Evolutionary conservation across 228 moss, liverwort and hornwort genomes (phyloP).

Genomic region (Sphagnum magellanicum): DNA sequence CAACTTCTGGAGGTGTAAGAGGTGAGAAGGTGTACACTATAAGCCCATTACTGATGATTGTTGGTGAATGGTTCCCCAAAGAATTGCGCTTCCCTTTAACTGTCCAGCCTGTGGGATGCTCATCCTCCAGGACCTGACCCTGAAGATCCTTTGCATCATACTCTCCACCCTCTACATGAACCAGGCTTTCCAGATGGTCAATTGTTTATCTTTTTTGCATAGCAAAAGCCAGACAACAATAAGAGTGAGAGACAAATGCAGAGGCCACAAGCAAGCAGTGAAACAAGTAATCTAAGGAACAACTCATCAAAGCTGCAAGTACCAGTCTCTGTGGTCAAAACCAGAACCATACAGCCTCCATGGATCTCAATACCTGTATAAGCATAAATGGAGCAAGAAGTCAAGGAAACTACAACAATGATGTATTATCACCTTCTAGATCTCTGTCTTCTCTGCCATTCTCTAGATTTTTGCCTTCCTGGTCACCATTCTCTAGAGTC

Average conservation of each 20-base stretch:
- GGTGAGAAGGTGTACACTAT: constrained; percentile 18
- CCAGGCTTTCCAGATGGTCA: not conserved
- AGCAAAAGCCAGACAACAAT: not conserved
- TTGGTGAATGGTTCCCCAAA: constrained; percentile 65
- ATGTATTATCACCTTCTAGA: constrained; percentile 8
- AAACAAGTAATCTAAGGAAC: too few relatives aligned
- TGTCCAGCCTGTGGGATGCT: constrained; percentile 76
- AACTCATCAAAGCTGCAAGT: too few relatives aligned
- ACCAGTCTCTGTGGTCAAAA: too few relatives aligned
- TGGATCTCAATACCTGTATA: too few relatives aligned
- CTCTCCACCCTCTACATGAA: constrained; percentile 31
- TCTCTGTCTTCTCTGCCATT: constrained; percentile 27
- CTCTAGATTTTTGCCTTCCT: constrained; percentile 31
- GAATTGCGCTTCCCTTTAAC: constrained; percentile 88
- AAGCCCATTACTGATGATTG: constrained; percentile 26
- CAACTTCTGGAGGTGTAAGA: not conserved
- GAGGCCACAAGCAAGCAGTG: too few relatives aligned
- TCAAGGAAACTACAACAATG: too few relatives aligned
- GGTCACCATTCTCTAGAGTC: constrained; percentile 22
- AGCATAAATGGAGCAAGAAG: too few relatives aligned
- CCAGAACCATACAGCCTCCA: too few relatives aligned
- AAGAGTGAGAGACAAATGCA: not conserved
- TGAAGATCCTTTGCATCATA: constrained; percentile 24
- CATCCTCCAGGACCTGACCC: constrained; percentile 31
- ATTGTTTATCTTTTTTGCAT: not conserved